Evolutionary conservation across 257 asterid species (phyloP).

Genomic region (Euphrasia confusa): DNA sequence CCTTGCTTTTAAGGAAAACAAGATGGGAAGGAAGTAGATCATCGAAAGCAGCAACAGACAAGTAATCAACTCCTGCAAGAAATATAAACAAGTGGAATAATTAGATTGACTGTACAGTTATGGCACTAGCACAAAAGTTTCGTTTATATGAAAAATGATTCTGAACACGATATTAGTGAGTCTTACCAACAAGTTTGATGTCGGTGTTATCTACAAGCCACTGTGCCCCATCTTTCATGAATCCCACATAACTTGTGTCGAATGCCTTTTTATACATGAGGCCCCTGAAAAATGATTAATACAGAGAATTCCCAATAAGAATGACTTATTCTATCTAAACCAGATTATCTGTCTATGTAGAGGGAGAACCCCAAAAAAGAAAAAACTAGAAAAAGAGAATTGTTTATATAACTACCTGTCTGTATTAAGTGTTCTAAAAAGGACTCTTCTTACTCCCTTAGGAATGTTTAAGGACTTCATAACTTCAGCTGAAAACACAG

Average conservation of each 20-base stretch:
- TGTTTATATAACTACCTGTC: conserved; percentile 58
- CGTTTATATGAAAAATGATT: conserved; percentile 10
- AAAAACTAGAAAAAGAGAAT: not conserved
- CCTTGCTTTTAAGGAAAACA: conserved; percentile 75
- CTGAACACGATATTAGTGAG: not conserved
- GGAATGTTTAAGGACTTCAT: conserved; percentile 87
- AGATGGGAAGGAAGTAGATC: conserved; percentile 78
- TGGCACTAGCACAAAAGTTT: not conserved
- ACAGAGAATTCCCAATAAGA: conserved; percentile 6
- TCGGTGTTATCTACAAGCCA: conserved; percentile 68
- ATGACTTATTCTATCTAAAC: not conserved
- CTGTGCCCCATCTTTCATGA: conserved; percentile 9
- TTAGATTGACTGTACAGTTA: not conserved
- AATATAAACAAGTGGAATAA: conserved; percentile 10
- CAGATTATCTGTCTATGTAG: not conserved
- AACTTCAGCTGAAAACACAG: conserved; percentile 59
- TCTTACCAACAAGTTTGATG: conserved; percentile 87
- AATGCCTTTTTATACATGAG: conserved; percentile 85
- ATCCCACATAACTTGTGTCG: conserved; percentile 56
- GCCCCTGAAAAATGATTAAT: conserved; percentile 41
- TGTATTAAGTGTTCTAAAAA: conserved; percentile 85
- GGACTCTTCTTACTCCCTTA: conserved; percentile 80
- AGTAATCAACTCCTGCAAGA: conserved; percentile 76
- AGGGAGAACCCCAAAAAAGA: not conserved
- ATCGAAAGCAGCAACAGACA: conserved; percentile 90